phyloP scores from a whole-genome alignment of 2,329 filamentous ascomycete species.

The Calonectria ilicicola region DNA sequence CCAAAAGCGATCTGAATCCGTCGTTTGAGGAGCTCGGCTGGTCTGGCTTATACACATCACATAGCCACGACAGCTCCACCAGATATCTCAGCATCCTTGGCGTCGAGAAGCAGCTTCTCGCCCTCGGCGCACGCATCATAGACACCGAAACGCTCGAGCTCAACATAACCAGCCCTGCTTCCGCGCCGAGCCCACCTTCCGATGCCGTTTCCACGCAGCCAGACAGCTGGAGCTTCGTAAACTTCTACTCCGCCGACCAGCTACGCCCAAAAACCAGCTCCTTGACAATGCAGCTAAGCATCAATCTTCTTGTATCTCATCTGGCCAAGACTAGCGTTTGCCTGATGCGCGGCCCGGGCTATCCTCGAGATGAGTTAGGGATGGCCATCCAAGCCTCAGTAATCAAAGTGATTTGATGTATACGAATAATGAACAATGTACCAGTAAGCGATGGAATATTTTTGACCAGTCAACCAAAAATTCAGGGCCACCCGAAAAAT shows the following conservation, averaged over 20 bases:
- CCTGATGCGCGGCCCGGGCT: constrained; percentile 40
- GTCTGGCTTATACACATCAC: constrained; percentile 31
- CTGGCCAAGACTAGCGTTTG: constrained; percentile 35
- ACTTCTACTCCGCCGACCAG: constrained; percentile 38
- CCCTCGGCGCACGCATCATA: constrained; percentile 37
- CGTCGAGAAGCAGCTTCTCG: constrained; percentile 41
- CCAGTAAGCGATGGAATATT: neutral
- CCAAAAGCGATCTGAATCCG: constrained; percentile 35
- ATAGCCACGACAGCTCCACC: constrained; percentile 1
- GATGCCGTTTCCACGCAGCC: constrained; percentile 28
- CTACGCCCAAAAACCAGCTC: constrained; percentile 23
- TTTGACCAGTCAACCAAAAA: neutral
- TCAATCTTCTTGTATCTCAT: constrained; percentile 30
- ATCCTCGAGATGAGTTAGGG: constrained; percentile 40
- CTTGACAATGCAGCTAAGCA: constrained; percentile 33
- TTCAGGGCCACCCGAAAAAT: neutral
- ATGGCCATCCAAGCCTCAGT: constrained; percentile 39
- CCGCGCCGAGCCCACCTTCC: neutral
- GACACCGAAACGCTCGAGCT: constrained; percentile 41
- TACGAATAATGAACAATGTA: neutral
- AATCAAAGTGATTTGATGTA: constrained; percentile 19
- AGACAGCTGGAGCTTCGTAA: constrained; percentile 44
- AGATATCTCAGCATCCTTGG: constrained; percentile 39
- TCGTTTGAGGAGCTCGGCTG: constrained; percentile 33
- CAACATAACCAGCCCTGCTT: constrained; percentile 24